These are phyloP conservation scores for Yarrowia divulgata DNA, from an alignment of 805 yeast species.

Conservation along the genomic window DNA sequence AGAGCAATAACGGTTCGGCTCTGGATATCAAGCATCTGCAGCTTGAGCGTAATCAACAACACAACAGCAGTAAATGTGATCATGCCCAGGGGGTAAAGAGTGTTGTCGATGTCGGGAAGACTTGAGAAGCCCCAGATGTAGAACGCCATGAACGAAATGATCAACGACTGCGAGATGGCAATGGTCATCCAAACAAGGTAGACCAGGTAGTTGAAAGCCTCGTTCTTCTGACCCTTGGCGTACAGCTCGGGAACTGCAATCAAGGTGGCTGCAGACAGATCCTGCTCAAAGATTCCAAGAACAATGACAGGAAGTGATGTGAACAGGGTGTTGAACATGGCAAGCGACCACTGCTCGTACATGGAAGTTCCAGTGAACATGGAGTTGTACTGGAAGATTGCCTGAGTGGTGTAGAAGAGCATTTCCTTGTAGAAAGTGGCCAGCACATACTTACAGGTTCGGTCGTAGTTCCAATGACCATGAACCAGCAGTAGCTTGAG, in stretches of 20 bases:
- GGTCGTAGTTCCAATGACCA: slow-evolving; percentile 92
- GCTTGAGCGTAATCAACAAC: slow-evolving; percentile 74
- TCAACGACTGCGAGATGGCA: slow-evolving; percentile 75
- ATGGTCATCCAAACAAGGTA: slow-evolving; percentile 80
- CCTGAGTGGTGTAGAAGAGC: slow-evolving; percentile 86
- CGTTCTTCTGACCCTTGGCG: slow-evolving; percentile 72
- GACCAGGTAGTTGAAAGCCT: slow-evolving; percentile 72
- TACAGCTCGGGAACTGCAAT: slow-evolving; percentile 92
- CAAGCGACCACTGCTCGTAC: slow-evolving; percentile 94
- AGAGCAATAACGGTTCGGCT: slow-evolving; percentile 71
- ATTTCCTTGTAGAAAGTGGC: slow-evolving; percentile 95
- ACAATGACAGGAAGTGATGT: slow-evolving; percentile 91
- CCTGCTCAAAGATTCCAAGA: slow-evolving; percentile 95
- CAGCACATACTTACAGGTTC: slow-evolving; percentile 90
- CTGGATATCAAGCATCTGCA: slow-evolving; percentile 80
- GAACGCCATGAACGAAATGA: slow-evolving; percentile 71
- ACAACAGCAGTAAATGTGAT: slow-evolving; percentile 75
- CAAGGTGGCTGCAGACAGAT: slow-evolving; percentile 84
- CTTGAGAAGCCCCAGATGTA: slow-evolving; percentile 68
- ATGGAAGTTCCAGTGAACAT: slow-evolving; percentile 91
- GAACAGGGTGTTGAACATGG: slow-evolving; percentile 96
- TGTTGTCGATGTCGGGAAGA: slow-evolving; percentile 70
- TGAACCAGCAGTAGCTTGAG: slow-evolving; percentile 86
- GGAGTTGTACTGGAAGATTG: slow-evolving; percentile 83
- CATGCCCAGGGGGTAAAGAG: slow-evolving; percentile 83